Evolutionary conservation across 177 flowering plant genomes (phyloP), one percentile per base, ranked within the genome.

Genomic region (Vitis hybrid): DNA sequence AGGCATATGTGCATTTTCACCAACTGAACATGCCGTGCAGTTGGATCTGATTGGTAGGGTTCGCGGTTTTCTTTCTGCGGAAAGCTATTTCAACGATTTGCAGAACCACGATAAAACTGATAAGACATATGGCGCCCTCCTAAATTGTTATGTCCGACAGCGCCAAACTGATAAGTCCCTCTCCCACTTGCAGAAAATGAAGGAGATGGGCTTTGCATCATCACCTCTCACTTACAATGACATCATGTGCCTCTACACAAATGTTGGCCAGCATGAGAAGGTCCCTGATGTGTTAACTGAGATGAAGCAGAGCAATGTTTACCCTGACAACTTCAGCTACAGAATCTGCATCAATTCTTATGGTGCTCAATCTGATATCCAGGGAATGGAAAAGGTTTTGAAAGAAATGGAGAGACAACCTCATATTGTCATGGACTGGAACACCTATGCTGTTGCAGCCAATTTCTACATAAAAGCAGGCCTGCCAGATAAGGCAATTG

Each of bases 51-150:
- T 91, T 18, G 91, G 94, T 51, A 83, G 68, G 69, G 94, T 93
- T 16, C 92, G 65, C 29, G 97, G 98, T 12, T 74, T 71, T 51
- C 50, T 62, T 18, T 72, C 83, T 53, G 97, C 97, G 2, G 97
- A 92, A 72, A 77, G 51, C 51, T 91, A 89, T 75, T 92, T 92
- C 71, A 72, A 78, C 60, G 73, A 66, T 60, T 62, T 91, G 74
- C 76, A 55, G 19, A 91, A 86, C 15, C 71, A 81, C 64, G 85
- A 88, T 15, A 88, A 84, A 74, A 87, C 71, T n/a, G 79, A 73
- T 0, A 86, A 88, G 80, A 87, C 90, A 2, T 90, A 90, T 72
- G 98, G 98, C 53, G 93, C 97, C 65, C 96, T 94, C 12, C 82
- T 91, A 59, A 82, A 82, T 65, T 90, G 96, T 68, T 94, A 90